Base-by-base conservation (phyloP, 2,329 filamentous ascomycete species). In the Hyphodiscus sp. region DNA sequence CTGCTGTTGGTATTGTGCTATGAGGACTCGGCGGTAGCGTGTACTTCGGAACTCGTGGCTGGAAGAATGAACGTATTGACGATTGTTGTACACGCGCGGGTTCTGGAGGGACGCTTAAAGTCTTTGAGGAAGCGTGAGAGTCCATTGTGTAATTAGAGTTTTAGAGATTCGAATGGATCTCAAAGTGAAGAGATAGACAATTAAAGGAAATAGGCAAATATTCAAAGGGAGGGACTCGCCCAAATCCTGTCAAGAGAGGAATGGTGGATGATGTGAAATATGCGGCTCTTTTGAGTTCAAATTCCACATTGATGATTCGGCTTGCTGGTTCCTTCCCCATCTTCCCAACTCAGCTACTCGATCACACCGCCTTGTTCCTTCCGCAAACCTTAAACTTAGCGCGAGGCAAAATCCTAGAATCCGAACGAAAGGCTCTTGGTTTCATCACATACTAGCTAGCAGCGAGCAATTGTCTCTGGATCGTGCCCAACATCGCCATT, bases 51-150 rank as follows among this genome's bases (percentile, higher is more conserved):
- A 72, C 65, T 59, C 70, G 71, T 47, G 76, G 74, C 57, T 75
- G 73, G 67, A 86, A 85, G 71, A 85, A 86, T 51, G 79, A 83
- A 51, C 77, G 78, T 62, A 86, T 85, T 45, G 81, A 83, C 41
- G 76, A 38, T n/a, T 38, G 69, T 64, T 83, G 78, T 20, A 64
- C 45, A 38, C 52, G 51, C 19, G 47, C 42, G 29, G 57, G 51
- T 20, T 44, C 19, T 20, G 58, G 46, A 10, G 46, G 50, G 26
- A 41, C 44, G 44, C 53, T 19, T 7, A 23, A 8, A 8, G 18
- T 20, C 3, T 19, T 19, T 45, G 42, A 45, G 42, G 42, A 19
- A 10, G 11, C 11, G 2, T 38, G 56, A 55, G 50, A 20, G 20
- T 62, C 58, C 60, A 61, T 62, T 44, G 41, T 53, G 33, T n/a